These are phyloP conservation scores for Ophiostoma novo-ulmi DNA, from an alignment of 2,329 filamentous ascomycete genomes.

Conservation along the genomic window DNA sequence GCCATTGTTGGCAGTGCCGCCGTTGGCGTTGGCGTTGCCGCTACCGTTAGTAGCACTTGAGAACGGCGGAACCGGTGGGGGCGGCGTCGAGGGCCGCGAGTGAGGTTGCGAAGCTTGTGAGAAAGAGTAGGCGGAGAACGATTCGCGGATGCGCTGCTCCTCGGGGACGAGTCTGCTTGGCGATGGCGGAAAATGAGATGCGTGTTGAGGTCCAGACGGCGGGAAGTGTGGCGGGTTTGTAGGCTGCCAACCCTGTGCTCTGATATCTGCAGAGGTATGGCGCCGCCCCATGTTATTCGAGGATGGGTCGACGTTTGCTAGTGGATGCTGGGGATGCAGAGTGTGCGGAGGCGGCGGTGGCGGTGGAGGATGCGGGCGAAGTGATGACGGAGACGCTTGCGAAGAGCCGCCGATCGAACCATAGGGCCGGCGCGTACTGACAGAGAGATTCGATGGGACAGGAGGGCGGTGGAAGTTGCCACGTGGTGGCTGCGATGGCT, in stretches of 20 bases:
- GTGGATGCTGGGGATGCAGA: conserved; percentile 38
- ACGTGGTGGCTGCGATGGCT: conserved; percentile 51
- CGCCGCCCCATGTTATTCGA: conserved; percentile 70
- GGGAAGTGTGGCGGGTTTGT: conserved; percentile 42
- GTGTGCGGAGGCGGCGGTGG: conserved; percentile 38
- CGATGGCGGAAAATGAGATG: conserved; percentile 50
- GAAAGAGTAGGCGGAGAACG: conserved; percentile 51
- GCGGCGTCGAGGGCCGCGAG: conserved; percentile 52
- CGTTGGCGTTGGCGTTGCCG: conserved; percentile 29
- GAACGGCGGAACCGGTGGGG: conserved; percentile 47
- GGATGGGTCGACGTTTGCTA: conserved; percentile 52
- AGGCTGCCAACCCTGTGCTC: conserved; percentile 73
- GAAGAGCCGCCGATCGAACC: conserved; percentile 74
- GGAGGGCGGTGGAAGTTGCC: conserved; percentile 67
- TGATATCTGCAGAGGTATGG: conserved; percentile 94
- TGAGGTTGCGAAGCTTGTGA: conserved; percentile 43
- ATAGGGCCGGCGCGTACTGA: conserved; percentile 71
- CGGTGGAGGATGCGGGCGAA: conserved; percentile 61
- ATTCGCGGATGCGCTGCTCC: conserved; percentile 54
- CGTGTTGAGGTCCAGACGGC: conserved; percentile 20
- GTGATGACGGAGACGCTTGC: conserved; percentile 68
- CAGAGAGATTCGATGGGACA: conserved; percentile 74
- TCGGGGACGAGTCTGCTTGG: conserved; percentile 45
- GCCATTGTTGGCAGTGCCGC: conserved; percentile 24
- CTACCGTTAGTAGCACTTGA: conserved; percentile 35